phyloP scores from a whole-genome alignment of 257 asterid genomes.

The Coffea eugenioides region DNA sequence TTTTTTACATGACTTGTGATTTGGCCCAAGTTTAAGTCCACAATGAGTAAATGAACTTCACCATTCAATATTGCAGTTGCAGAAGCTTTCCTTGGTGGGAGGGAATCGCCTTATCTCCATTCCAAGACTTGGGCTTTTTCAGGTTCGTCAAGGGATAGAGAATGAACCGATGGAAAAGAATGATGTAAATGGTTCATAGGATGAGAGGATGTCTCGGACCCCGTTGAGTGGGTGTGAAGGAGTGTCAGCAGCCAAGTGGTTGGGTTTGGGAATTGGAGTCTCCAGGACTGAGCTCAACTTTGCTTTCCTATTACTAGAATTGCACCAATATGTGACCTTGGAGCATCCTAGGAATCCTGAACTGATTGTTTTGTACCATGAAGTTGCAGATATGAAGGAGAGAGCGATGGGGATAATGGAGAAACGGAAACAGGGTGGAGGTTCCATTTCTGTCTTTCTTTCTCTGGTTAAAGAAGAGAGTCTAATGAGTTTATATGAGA shows the following conservation, averaged over 20 bases:
- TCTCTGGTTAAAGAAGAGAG: too few species aligned
- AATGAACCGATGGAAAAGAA: constrained; percentile 51
- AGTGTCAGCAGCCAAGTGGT: constrained; percentile 9
- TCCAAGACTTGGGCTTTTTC: constrained; percentile 47
- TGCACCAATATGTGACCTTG: background rate
- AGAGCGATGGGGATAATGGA: background rate
- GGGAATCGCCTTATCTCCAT: constrained; percentile 47
- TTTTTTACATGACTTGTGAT: constrained; percentile 41
- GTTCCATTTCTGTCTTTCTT: background rate
- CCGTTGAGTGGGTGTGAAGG: constrained; percentile 62
- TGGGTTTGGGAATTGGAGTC: constrained; percentile 2
- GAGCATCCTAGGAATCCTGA: background rate
- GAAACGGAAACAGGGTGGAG: background rate
- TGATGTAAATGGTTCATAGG: constrained; percentile 34
- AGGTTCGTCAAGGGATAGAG: constrained; percentile 61
- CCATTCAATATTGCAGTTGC: constrained; percentile 53
- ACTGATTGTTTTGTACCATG: constrained; percentile 4
- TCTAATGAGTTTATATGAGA: too few species aligned
- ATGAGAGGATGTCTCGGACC: constrained; percentile 34
- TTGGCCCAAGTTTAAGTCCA: constrained; percentile 55
- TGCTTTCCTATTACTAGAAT: background rate
- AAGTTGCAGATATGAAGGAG: constrained; percentile 6
- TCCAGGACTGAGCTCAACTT: background rate
- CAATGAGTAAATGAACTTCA: constrained; percentile 50
- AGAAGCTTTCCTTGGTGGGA: constrained; percentile 55